phyloP scores from a whole-genome alignment of 2,329 filamentous ascomycete genomes.

The Ilyonectria sp. region DNA sequence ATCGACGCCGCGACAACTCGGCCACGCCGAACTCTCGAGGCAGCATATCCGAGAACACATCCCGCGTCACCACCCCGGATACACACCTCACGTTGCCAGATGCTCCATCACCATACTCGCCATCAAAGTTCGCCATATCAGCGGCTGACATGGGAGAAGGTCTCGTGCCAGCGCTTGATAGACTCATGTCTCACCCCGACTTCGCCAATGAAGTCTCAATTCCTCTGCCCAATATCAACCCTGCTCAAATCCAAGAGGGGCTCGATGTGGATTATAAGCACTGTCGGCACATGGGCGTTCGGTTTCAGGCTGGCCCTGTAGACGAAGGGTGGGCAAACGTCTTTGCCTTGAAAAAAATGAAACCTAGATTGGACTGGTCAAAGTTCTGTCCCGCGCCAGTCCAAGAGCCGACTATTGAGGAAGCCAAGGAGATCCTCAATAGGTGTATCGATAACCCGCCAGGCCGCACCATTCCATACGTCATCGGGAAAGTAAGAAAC shows the following conservation, averaged over 20 bases:
- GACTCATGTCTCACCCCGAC: conserved; percentile 2
- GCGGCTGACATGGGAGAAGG: background rate
- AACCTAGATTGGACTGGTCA: background rate
- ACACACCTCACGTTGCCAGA: background rate
- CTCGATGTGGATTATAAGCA: background rate
- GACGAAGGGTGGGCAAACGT: background rate
- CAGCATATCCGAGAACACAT: background rate
- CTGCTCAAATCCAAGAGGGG: background rate
- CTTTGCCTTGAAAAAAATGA: background rate
- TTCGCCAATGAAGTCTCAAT: conserved; percentile 12
- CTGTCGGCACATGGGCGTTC: background rate
- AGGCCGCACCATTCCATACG: background rate
- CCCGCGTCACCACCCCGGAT: background rate
- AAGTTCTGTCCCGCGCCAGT: background rate
- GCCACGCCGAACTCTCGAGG: background rate
- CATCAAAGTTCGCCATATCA: background rate
- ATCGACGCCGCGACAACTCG: too few species aligned
- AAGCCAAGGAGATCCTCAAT: background rate
- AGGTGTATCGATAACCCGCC: background rate
- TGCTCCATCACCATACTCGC: background rate
- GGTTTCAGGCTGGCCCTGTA: background rate
- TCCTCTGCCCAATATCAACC: conserved; percentile 3
- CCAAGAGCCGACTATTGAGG: background rate
- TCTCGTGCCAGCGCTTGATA: conserved; percentile 1
- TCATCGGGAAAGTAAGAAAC: background rate